Conservation (phyloP, 305 asterid genomes). For the Solanum aculeatissimum region DNA sequence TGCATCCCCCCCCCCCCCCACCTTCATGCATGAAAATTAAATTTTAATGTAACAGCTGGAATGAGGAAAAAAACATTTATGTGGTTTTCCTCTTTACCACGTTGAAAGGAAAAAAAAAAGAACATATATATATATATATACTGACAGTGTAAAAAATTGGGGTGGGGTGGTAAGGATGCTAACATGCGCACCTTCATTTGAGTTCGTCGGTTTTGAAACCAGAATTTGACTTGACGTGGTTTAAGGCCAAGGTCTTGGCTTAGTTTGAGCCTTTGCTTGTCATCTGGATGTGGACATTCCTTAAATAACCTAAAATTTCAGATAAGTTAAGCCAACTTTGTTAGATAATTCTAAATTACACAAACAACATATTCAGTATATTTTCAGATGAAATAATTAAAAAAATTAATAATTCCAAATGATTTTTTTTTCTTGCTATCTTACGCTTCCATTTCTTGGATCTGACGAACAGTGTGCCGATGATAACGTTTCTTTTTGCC, state of each 20-base stretch:
- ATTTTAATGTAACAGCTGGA: slow-evolving; percentile 15
- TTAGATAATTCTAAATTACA: background rate
- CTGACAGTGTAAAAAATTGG: background rate
- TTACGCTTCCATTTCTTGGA: slow-evolving; percentile 95
- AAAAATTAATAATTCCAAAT: background rate
- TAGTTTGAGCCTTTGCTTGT: slow-evolving; percentile 67
- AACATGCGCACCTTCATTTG: slow-evolving; percentile 72
- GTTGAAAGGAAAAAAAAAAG: background rate
- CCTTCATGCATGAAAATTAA: background rate
- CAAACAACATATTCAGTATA: background rate
- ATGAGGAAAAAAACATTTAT: background rate
- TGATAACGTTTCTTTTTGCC: slow-evolving; percentile 80
- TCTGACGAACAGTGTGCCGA: slow-evolving; percentile 83
- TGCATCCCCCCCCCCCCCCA: background rate
- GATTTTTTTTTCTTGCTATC: background rate
- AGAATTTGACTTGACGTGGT: slow-evolving; percentile 91
- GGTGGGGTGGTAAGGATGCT: background rate
- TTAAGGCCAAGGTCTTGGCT: slow-evolving; percentile 95
- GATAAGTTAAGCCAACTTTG: background rate
- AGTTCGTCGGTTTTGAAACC: slow-evolving; percentile 95
- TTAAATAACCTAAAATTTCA: slow-evolving; percentile 56
- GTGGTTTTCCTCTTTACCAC: slow-evolving; percentile 5
- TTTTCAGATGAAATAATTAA: no score
- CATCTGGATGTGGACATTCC: slow-evolving; percentile 97
- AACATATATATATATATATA: background rate